Conservation (phyloP, 73 alveolate genomes). For the Stentor roeselii region DNA sequence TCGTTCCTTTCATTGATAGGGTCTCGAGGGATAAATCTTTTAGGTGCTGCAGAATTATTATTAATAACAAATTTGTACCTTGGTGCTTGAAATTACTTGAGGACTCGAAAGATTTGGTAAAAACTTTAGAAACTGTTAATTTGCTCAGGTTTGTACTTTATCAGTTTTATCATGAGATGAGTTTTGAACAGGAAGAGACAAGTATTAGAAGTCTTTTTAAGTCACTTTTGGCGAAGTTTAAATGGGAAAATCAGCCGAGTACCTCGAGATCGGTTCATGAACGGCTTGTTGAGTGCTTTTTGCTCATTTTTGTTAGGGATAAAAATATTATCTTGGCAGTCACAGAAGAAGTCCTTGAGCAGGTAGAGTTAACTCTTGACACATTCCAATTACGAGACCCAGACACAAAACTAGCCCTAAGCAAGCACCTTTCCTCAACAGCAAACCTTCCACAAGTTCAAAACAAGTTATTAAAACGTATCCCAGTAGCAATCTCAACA, state of each 20-base stretch:
- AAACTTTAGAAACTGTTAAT: neutral
- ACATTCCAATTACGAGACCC: neutral
- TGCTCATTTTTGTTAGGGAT: conserved; percentile 21
- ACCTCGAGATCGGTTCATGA: neutral
- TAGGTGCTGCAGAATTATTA: neutral
- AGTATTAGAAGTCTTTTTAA: conserved; percentile 16
- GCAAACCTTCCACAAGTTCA: conserved; percentile 18
- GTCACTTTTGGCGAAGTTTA: conserved; percentile 10
- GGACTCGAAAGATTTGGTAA: neutral
- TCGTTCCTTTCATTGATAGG: conserved; percentile 21
- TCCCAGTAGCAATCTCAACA: neutral
- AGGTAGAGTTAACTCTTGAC: neutral
- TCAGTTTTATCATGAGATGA: conserved; percentile 17
- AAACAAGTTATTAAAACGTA: neutral
- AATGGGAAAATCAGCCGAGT: neutral
- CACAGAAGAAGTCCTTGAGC: conserved; percentile 18
- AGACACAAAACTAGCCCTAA: conserved; percentile 11
- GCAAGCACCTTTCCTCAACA: conserved; percentile 16
- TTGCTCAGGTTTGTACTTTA: conserved; percentile 16
- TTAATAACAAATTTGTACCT: conserved; percentile 21
- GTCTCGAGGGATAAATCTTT: conserved; percentile 19
- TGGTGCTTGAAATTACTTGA: conserved; percentile 20
- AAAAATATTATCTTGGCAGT: conserved; percentile 24
- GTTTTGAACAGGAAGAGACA: conserved; percentile 19
- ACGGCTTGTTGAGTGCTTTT: conserved; percentile 7